Base-by-base conservation (phyloP, 2,329 filamentous ascomycete genomes). In the Chaetomium sp. region DNA sequence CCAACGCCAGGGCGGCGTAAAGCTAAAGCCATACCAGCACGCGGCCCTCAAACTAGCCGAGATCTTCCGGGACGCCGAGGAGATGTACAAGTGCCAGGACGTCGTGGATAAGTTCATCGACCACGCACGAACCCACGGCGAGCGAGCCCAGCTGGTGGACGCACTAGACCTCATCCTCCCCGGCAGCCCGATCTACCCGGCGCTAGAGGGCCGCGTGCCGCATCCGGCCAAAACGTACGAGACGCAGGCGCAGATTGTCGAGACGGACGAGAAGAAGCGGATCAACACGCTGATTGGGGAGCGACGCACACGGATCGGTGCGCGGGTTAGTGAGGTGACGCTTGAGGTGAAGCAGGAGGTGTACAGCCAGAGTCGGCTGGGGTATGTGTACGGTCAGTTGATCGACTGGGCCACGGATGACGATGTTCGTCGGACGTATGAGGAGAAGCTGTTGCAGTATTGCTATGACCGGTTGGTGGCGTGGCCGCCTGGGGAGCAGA, bases 361-460 rank as follows among this genome's bases (percentile, higher is more conserved):
- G 1, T 86, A 89, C 61, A 76, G 76, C 35, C 78, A 82, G 58
- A 96, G 90, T 70, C 79, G 84, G 56, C 74, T 99, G n/a, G 90
- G 91, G 64, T 75, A 84, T 38, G 73, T 95, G 46, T 97, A 96
- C 67, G 82, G 83, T 55, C 80, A 90, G 51, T 79, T 96, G 50
- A 91, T 96, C 66, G 85, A 96, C 67, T 99, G 94, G 94, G 86
- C 87, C 8, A 82, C 76, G 55, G 90, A 97, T 64, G 94, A 99
- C 66, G 89, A 92, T 27, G 69, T 90, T 37, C 82, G 94, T 46
- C 85, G 92, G 40, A 79, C 81, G 40, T 95, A 92, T 60, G 95
- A 99, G 69, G 91, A 97, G 70, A 97, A 92, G 72, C 77, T 96
- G 11, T 72, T 99, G 3, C 81, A 87, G 59, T 83, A 91, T 66